Base-by-base conservation (phyloP, 768 basidiomycete species). In the Tulasnella sp. region DNA sequence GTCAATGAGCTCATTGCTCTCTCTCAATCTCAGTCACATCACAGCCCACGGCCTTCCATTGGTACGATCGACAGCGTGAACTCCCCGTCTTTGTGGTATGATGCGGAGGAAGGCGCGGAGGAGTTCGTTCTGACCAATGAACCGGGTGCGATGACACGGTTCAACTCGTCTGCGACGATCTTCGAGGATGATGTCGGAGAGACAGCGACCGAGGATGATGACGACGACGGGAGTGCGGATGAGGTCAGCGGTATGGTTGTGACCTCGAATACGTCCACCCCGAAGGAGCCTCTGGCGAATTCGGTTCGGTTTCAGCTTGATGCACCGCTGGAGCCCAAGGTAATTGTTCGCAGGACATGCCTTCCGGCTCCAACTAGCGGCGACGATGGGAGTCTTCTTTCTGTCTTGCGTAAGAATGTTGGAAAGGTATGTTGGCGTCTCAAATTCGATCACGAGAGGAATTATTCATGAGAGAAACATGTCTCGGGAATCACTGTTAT, bases 331-430 rank as follows among this genome's bases (percentile, higher is more conserved):
- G 50, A 56, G 58, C 24, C 23, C 29, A 52, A 24, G 23, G 62
- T 62, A 2, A 47, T 65, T 41, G 47, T 53, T 4, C 41, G 65
- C 5, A 50, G 66, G 30, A 66, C 66, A n/a, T 24, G 30, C 9
- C 58, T 67, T 9, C 66, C 66, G 17, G 58, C 55, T 2, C 64
- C 66, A 9, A 56, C 59, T 11, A 67, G 64, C 23, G 80, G 78
- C 2, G 88, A 91, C 55, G 87, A 92, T 71, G 86, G 87, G 9
- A 89, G 88, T 67, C 72, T 92, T 34, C 88, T 91, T 66, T 73
- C 84, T 1, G 82, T 92, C 30, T 71, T 93, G 48, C 89, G 89
- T 73, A 91, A 89, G 73, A 92, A 88, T 66, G 84, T 92, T 49
- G 89, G 89, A 54, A 91, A 90, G 76, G 89, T 88, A 53, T 58